These are phyloP conservation scores for Lagenidium sp. DNA, from an alignment of 352 stramenopile genomes.

Conservation along the genomic window DNA sequence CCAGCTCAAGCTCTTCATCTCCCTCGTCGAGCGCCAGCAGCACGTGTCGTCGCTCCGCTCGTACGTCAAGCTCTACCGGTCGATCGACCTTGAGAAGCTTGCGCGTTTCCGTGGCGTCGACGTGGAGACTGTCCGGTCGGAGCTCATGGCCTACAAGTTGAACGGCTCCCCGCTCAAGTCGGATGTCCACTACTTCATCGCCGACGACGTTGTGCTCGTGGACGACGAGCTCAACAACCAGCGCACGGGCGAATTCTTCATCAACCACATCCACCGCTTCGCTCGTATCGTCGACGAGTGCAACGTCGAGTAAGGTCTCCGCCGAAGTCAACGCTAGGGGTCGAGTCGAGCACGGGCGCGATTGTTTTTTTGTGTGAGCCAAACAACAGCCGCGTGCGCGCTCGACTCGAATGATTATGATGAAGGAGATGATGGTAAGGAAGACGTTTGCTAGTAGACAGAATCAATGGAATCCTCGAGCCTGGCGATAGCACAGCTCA, in stretches of 20 bases:
- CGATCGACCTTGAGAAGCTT: conserved; percentile 93
- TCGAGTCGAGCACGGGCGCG: too few relatives aligned
- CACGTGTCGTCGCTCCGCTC: conserved; percentile 88
- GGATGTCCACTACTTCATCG: conserved; percentile 81
- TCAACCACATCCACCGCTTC: conserved; percentile 86
- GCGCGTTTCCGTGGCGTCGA: conserved; percentile 85
- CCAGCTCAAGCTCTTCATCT: conserved; percentile 83
- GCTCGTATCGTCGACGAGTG: conserved; percentile 82
- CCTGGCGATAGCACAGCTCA: too few relatives aligned
- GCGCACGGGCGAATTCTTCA: conserved; percentile 84
- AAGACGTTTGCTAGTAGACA: too few relatives aligned
- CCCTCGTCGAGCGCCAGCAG: conserved; percentile 85
- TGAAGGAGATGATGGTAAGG: too few relatives aligned
- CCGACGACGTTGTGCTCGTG: conserved; percentile 69
- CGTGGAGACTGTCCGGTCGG: conserved; percentile 47
- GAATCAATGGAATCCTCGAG: too few relatives aligned
- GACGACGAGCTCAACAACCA: conserved; percentile 81
- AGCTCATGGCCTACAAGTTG: conserved; percentile 80
- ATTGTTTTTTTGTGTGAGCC: too few relatives aligned
- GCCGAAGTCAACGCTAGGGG: too few relatives aligned
- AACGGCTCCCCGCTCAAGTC: conserved; percentile 49
- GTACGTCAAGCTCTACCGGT: conserved; percentile 97
- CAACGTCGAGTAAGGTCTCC: conserved; percentile 36
- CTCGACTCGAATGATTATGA: too few relatives aligned
- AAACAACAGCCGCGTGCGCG: too few relatives aligned